Conservation (phyloP, 495 filamentous ascomycete species). For the Penicillium simplicissimum region DNA sequence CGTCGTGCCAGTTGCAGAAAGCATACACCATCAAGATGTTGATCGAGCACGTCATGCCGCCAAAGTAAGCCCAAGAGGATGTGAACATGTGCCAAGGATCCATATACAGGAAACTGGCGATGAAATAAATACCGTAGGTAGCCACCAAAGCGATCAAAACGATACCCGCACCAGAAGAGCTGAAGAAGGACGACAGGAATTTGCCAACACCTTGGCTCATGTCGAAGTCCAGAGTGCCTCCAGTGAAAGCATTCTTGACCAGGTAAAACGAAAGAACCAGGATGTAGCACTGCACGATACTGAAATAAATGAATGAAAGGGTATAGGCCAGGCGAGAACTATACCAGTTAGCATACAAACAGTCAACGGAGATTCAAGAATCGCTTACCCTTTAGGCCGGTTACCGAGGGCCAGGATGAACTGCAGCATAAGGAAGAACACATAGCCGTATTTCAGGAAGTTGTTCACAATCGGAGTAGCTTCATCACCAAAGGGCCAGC, state of each 20-base stretch:
- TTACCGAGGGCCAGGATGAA: slow-evolving; percentile 97
- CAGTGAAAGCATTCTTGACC: slow-evolving; percentile 75
- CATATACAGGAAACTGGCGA: slow-evolving; percentile 93
- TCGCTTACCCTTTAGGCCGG: slow-evolving; percentile 76
- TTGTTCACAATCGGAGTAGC: slow-evolving; percentile 92
- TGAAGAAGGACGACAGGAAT: slow-evolving; percentile 75
- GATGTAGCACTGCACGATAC: slow-evolving; percentile 82
- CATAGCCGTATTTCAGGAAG: slow-evolving; percentile 85
- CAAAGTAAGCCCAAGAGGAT: slow-evolving; percentile 88
- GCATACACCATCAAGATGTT: slow-evolving; percentile 98
- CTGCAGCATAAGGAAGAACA: slow-evolving; percentile 86
- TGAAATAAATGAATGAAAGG: slow-evolving; percentile 84
- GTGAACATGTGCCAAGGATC: slow-evolving; percentile 99
- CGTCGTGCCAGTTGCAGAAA: slow-evolving; percentile 99
- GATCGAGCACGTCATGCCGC: slow-evolving; percentile 94
- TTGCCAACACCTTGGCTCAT: slow-evolving; percentile 47
- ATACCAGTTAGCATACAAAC: not conserved
- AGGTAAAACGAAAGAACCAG: slow-evolving; percentile 85
- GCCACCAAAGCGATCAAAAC: slow-evolving; percentile 90
- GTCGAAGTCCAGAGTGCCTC: slow-evolving; percentile 53
- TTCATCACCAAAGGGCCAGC: slow-evolving; percentile 75
- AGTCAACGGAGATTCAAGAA: not conserved
- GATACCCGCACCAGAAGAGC: slow-evolving; percentile 67
- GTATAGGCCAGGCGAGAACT: slow-evolving; percentile 71
- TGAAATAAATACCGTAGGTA: slow-evolving; percentile 93